Evolutionary conservation across 2,329 filamentous ascomycete species (phyloP).

Genomic region (Ascosphaera apis): DNA sequence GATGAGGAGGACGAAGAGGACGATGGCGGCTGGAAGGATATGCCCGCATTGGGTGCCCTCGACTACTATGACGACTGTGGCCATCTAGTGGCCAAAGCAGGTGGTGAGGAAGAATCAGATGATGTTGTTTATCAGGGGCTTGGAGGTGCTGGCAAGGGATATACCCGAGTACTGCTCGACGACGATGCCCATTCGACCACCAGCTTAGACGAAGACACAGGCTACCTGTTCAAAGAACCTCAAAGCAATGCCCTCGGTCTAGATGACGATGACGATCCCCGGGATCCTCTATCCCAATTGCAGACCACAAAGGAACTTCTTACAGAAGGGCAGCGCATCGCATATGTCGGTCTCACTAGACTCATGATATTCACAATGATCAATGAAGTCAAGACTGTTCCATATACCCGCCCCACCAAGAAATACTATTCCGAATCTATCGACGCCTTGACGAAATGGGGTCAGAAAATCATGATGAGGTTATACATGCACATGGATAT

Average conservation of each 20-base stretch:
- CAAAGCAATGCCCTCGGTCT: conserved; percentile 37
- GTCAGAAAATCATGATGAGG: conserved; percentile 93
- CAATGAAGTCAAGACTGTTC: conserved; percentile 38
- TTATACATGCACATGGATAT: conserved; percentile 96
- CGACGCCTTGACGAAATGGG: conserved; percentile 83
- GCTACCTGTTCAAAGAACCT: conserved; percentile 72
- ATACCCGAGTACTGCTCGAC: conserved; percentile 83
- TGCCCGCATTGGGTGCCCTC: conserved; percentile 81
- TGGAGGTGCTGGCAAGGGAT: conserved; percentile 80
- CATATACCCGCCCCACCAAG: conserved; percentile 38
- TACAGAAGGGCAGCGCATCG: conserved; percentile 85
- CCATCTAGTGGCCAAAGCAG: conserved; percentile 61
- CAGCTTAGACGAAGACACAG: conserved; percentile 91
- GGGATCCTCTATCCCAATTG: conserved; percentile 73
- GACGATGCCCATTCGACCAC: conserved; percentile 86
- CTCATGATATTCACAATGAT: conserved; percentile 61
- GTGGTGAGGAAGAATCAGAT: conserved; percentile 38
- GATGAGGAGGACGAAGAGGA: conserved; percentile 31
- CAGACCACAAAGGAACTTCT: conserved; percentile 88
- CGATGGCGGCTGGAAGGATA: conserved; percentile 68
- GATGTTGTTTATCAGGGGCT: conserved; percentile 53
- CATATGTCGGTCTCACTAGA: conserved; percentile 78
- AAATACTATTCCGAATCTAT: conserved; percentile 46
- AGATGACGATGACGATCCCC: conserved; percentile 50
- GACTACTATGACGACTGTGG: conserved; percentile 94